Evolutionary conservation across 1,284 basidiomycete genomes (phyloP), one percentile per base, ranked within the genome.

Genomic region (Fomitopsis palustris): DNA sequence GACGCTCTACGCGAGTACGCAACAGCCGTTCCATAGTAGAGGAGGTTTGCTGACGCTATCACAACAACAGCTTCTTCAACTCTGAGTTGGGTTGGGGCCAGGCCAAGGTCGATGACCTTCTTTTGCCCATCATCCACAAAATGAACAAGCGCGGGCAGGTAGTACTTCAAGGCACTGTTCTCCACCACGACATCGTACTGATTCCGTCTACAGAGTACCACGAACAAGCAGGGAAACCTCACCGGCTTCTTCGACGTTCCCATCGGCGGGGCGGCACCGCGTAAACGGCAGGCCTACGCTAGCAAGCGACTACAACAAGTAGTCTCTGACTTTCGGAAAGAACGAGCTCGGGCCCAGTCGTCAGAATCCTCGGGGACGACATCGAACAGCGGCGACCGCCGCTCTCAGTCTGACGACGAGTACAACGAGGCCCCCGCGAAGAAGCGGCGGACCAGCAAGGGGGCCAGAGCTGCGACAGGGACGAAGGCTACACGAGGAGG

Each of bases 101-200:
- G 63, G 75, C 74, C 38, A 99, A 98, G 77, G 92, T 95, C 0
- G 95, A 98, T 68, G 94, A 97, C 62, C 83, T 96, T 38, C 77
- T 99, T 16, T 78, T 96, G 39, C 97, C 97, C 6, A 94, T 99
- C 64, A 95, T 99, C 55, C 93, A 94, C 66, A 92, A 87, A 65
- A 90, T 96, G 79, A 89, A 85, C 62, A 87, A 88, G 68, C 87
- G 92, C 37, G 84, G 82, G 27, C 87, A 92, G 76, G 88, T 87
- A 67, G 61, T 75, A 64, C 29, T 35, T 35, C 27, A 17, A 51
- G 7, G n/a, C 9, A 43, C 23, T 17, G 37, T 38, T 33, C 12
- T 37, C 9, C 23, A 12, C 16, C 23, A 55, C 7, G 21, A 33
- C 33, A 47, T 43, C 31, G 38, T 27, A 31, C 56, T 59, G 43